Evolutionary conservation across 2,329 filamentous ascomycete species (phyloP).

Genomic region (Arthrobotrys iridis): DNA sequence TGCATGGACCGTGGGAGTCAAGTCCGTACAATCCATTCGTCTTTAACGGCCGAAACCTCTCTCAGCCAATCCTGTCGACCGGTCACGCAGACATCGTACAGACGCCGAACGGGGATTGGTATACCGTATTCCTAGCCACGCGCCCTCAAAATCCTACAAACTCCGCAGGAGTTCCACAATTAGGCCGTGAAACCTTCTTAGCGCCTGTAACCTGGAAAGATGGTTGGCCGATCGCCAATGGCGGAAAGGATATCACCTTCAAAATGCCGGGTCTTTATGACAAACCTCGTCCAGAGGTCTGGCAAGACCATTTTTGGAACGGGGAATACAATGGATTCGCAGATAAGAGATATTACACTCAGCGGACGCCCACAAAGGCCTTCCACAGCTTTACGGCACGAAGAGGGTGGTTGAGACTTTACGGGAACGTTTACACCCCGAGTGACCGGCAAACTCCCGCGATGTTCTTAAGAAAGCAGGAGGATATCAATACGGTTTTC

Average conservation of each 20-base stretch:
- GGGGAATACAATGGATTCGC: slow-evolving; percentile 31
- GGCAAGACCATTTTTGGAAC: slow-evolving; percentile 62
- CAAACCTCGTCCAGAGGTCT: slow-evolving; percentile 55
- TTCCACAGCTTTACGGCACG: slow-evolving; percentile 65
- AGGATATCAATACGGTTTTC: slow-evolving; percentile 53
- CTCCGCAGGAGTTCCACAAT: slow-evolving; percentile 45
- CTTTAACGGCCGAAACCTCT: slow-evolving; percentile 62
- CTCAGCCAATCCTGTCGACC: slow-evolving; percentile 63
- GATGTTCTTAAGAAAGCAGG: slow-evolving; percentile 68
- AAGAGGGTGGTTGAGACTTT: slow-evolving; percentile 64
- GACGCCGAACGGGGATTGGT: slow-evolving; percentile 64
- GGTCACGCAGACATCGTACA: slow-evolving; percentile 66
- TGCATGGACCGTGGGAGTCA: slow-evolving; percentile 71
- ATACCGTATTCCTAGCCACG: slow-evolving; percentile 63
- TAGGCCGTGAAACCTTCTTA: slow-evolving; percentile 66
- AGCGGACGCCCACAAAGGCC: slow-evolving; percentile 65
- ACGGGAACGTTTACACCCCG: slow-evolving; percentile 67
- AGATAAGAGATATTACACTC: slow-evolving; percentile 56
- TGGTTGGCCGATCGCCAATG: slow-evolving; percentile 67
- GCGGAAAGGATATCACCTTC: slow-evolving; percentile 63
- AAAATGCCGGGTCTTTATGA: slow-evolving; percentile 60
- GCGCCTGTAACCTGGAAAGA: slow-evolving; percentile 65
- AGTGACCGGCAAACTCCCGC: slow-evolving; percentile 66
- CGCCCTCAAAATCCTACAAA: slow-evolving; percentile 55
- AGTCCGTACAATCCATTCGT: slow-evolving; percentile 70